Evolutionary conservation across 2,329 filamentous ascomycete genomes (phyloP).

Genomic region (Ophiognomonia clavigignenti-juglandacearum): DNA sequence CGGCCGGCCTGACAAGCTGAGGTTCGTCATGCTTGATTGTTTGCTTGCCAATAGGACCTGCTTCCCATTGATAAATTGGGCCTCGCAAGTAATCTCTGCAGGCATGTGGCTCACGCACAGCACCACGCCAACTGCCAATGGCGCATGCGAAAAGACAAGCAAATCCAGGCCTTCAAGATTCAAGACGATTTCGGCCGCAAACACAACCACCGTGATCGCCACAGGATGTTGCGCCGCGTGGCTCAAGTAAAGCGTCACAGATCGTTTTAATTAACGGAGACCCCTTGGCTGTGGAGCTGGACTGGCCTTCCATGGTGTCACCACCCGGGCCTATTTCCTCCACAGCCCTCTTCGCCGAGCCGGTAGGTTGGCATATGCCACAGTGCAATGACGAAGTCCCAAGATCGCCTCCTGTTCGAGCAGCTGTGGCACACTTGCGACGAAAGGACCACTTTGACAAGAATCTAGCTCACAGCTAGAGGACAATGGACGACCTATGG

Average conservation of each 20-base stretch:
- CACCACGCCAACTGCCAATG: background rate
- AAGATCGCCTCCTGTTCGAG: background rate
- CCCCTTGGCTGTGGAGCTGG: constrained; percentile 4
- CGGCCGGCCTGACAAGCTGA: constrained; percentile 11
- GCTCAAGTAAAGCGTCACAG: constrained; percentile 7
- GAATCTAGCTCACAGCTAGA: no score
- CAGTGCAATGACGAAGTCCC: background rate
- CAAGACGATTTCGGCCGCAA: constrained; percentile 5
- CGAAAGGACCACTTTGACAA: no score
- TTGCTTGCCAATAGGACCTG: background rate
- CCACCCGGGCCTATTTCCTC: background rate
- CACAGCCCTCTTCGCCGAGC: background rate
- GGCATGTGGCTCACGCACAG: constrained; percentile 7
- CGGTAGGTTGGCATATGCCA: no score
- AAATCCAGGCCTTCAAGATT: constrained; percentile 4
- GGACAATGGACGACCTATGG: no score
- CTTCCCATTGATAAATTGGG: constrained; percentile 10
- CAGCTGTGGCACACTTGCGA: background rate
- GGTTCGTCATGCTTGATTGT: background rate
- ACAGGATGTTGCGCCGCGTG: constrained; percentile 6
- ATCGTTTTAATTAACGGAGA: constrained; percentile 9
- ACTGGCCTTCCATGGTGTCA: no score
- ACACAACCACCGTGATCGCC: constrained; percentile 11
- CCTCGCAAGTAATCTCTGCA: constrained; percentile 8
- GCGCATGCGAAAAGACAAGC: constrained; percentile 4